A percentile compares a stretch with the other conserved stretches of the same genome.
phyloP scores from a whole-genome alignment of 2,329 filamentous ascomycete species.

The Exophiala sideris region DNA sequence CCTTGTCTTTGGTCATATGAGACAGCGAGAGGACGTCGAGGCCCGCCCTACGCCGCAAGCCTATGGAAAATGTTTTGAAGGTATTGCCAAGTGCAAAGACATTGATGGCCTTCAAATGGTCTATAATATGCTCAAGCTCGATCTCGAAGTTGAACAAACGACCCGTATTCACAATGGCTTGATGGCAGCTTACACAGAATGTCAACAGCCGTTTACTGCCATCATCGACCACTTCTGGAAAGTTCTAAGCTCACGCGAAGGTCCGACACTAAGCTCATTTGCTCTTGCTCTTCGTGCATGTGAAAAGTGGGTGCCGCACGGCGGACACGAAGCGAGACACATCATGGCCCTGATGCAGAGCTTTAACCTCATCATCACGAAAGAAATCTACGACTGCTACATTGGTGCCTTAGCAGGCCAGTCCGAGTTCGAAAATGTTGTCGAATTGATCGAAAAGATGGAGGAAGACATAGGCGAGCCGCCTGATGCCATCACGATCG shows the following conservation, averaged over 20 bases:
- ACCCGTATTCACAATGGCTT: constrained; percentile 78
- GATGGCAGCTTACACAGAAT: constrained; percentile 78
- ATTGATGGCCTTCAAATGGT: constrained; percentile 67
- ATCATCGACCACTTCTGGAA: constrained; percentile 78
- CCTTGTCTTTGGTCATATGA: constrained; percentile 90
- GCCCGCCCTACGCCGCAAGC: constrained; percentile 68
- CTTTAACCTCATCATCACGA: constrained; percentile 76
- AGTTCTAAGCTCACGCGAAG: constrained; percentile 78
- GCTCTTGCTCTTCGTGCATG: constrained; percentile 78
- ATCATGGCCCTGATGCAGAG: constrained; percentile 56
- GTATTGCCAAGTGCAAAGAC: constrained; percentile 62
- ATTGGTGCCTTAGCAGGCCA: constrained; percentile 72
- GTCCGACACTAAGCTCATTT: constrained; percentile 77
- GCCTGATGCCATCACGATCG: constrained; percentile 68
- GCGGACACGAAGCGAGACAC: constrained; percentile 47
- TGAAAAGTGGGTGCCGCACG: constrained; percentile 54
- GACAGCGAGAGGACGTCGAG: constrained; percentile 62
- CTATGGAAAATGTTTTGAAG: constrained; percentile 75
- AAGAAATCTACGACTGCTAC: constrained; percentile 71
- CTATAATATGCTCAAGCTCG: constrained; percentile 93
- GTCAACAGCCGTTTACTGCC: constrained; percentile 57
- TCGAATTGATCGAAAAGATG: constrained; percentile 64
- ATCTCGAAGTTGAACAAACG: constrained; percentile 71
- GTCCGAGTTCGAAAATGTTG: constrained; percentile 65
- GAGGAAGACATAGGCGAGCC: constrained; percentile 62